Evolutionary conservation across 1,284 basidiomycete species (phyloP).

Genomic region (Acaromyces ingoldii): DNA sequence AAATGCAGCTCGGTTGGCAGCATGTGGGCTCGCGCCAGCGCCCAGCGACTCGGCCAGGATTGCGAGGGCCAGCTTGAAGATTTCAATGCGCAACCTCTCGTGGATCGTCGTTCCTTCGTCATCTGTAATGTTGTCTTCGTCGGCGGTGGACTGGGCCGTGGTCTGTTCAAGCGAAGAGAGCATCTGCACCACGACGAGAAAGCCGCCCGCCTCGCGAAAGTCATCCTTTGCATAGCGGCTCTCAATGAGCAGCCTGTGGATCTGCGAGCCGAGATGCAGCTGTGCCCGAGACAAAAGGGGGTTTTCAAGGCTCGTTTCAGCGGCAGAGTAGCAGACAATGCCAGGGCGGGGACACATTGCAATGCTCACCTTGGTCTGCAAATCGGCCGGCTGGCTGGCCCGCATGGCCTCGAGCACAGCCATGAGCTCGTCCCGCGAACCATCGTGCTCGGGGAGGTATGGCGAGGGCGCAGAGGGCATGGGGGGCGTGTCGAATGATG

Average conservation of each 20-base stretch:
- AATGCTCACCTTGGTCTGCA: slow-evolving; percentile 12
- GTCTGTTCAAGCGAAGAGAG: slow-evolving; percentile 25
- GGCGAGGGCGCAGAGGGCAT: slow-evolving; percentile 7
- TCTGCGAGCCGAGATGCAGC: slow-evolving; percentile 29
- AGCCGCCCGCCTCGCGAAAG: slow-evolving; percentile 39
- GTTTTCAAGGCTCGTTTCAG: background rate
- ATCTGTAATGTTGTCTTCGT: background rate
- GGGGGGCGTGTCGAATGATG: slow-evolving; percentile 4
- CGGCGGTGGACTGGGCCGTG: background rate
- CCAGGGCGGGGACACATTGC: background rate
- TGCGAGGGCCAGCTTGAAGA: slow-evolving; percentile 33
- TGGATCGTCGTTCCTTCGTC: background rate
- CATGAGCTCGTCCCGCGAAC: slow-evolving; percentile 21
- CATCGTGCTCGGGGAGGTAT: slow-evolving; percentile 4
- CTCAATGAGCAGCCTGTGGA: slow-evolving; percentile 30
- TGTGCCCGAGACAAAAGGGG: slow-evolving; percentile 2
- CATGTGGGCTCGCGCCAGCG: slow-evolving; percentile 15
- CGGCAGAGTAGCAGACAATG: background rate
- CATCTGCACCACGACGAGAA: slow-evolving; percentile 38
- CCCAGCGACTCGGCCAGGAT: slow-evolving; percentile 33
- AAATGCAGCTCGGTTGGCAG: slow-evolving; percentile 28
- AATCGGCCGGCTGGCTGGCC: slow-evolving; percentile 15
- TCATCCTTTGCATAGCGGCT: slow-evolving; percentile 17
- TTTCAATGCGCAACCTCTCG: slow-evolving; percentile 21
- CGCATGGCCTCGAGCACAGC: slow-evolving; percentile 23